phyloP scores from a whole-genome alignment of 2,329 filamentous ascomycete species.

The Coniochaeta sp. region DNA sequence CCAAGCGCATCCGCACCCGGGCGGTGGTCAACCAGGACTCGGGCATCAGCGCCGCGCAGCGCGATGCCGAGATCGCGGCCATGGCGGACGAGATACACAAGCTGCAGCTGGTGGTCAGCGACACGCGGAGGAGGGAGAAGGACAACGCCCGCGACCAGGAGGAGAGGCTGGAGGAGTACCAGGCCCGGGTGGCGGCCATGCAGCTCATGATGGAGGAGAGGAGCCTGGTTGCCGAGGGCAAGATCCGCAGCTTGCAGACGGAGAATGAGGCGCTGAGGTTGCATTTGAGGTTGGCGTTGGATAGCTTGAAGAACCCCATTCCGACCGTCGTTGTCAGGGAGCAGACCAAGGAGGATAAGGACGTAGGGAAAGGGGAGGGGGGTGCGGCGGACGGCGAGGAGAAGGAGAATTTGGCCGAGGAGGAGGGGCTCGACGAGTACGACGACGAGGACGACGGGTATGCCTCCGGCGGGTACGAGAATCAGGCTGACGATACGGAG shows the following conservation, averaged over 20 bases:
- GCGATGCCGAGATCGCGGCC: slow-evolving; percentile 85
- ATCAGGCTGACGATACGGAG: slow-evolving; percentile 60
- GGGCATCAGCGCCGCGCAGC: slow-evolving; percentile 81
- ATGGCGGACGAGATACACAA: slow-evolving; percentile 93
- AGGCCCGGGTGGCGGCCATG: slow-evolving; percentile 81
- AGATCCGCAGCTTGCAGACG: slow-evolving; percentile 82
- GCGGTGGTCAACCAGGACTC: slow-evolving; percentile 91
- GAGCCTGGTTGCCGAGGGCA: slow-evolving; percentile 81
- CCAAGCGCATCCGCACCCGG: slow-evolving; percentile 91
- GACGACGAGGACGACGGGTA: slow-evolving; percentile 51
- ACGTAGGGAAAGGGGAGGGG: slow-evolving; percentile 16
- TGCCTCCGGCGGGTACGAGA: slow-evolving; percentile 39
- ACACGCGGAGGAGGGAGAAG: slow-evolving; percentile 61
- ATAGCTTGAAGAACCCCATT: slow-evolving; percentile 87
- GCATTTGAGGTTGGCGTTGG: slow-evolving; percentile 80
- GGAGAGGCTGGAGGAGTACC: slow-evolving; percentile 88
- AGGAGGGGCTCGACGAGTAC: slow-evolving; percentile 18
- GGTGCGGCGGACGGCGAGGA: slow-evolving; percentile 20
- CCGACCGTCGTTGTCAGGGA: slow-evolving; percentile 42
- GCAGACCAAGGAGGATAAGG: neutral
- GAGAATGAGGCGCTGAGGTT: slow-evolving; percentile 85
- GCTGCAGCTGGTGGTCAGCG: slow-evolving; percentile 68
- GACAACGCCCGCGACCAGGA: slow-evolving; percentile 65
- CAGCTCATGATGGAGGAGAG: slow-evolving; percentile 95
- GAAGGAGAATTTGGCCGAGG: slow-evolving; percentile 19